These are phyloP conservation scores for Berberis vulgaris DNA, from an alignment of 164 flowering plant species.

Conservation along the genomic window DNA sequence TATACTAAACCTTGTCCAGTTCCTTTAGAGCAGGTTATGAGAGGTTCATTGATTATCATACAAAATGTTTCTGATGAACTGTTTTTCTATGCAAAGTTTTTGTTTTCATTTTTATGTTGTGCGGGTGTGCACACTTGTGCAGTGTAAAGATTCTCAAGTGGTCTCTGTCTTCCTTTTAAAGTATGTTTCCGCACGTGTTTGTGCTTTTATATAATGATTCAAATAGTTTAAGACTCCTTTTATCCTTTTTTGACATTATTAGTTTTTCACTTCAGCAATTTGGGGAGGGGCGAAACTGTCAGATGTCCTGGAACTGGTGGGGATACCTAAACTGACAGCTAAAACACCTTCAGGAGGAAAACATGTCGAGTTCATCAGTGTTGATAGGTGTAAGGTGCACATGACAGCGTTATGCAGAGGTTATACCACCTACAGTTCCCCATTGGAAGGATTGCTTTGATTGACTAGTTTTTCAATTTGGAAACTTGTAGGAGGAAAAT, in stretches of 20 bases:
- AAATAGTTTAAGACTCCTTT: background rate
- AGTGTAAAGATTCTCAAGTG: no score
- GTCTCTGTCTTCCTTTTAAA: no score
- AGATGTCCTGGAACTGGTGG: conserved; percentile 86
- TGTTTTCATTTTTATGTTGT: no score
- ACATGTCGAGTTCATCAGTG: conserved; percentile 92
- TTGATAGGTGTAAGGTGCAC: conserved; percentile 88
- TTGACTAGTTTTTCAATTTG: background rate
- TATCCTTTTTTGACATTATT: conserved; percentile 1
- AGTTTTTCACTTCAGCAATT: conserved; percentile 40
- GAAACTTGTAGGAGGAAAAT: conserved; percentile 73
- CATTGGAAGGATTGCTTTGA: background rate
- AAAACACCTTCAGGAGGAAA: conserved; percentile 65
- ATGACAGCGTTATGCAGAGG: background rate
- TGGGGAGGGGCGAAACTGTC: conserved; percentile 96
- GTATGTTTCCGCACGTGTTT: no score
- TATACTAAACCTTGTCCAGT: no score
- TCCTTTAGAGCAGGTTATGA: no score
- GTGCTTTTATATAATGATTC: no score
- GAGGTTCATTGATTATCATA: no score
- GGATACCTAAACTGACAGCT: conserved; percentile 52
- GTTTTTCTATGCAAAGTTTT: no score
- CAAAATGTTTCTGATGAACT: no score
- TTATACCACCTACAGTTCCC: background rate
- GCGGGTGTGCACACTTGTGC: no score